Conservation (phyloP, 129 eudicot species). For the Calendula officinalis region DNA sequence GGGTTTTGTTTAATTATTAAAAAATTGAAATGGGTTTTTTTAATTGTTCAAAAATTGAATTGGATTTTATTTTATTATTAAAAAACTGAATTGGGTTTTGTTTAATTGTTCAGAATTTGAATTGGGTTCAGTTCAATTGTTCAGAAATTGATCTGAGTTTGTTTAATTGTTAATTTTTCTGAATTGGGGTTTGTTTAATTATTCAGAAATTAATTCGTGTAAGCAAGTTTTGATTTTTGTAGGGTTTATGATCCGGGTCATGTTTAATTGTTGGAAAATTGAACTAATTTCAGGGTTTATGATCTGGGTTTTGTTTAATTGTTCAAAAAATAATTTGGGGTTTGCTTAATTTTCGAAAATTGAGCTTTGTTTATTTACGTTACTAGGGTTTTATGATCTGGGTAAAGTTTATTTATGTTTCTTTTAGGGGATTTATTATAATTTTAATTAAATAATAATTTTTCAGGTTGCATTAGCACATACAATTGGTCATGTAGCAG, state of each 20-base stretch:
- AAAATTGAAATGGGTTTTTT: too few relatives aligned
- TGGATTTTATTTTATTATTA: too few relatives aligned
- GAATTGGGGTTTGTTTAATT: not conserved
- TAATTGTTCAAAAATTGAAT: too few relatives aligned
- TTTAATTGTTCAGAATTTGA: not conserved
- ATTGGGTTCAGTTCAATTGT: not conserved
- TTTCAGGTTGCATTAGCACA: conserved; percentile 68
- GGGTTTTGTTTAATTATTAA: conserved; percentile 4
- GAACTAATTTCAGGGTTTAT: not conserved
- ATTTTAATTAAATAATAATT: not conserved
- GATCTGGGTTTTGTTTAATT: conserved; percentile 1
- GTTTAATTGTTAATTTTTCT: not conserved
- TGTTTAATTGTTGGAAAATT: not conserved
- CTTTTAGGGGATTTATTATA: conserved; percentile 14
- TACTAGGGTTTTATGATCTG: not conserved
- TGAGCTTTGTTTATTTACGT: not conserved
- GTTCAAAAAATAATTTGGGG: not conserved
- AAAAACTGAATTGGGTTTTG: not conserved
- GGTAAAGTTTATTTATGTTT: not conserved
- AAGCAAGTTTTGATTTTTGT: too few relatives aligned
- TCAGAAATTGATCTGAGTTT: not conserved
- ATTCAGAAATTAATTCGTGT: not conserved
- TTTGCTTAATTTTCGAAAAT: not conserved
- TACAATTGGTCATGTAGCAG: conserved; percentile 82
- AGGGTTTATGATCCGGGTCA: not conserved